Evolutionary conservation across 108 stramenopile genomes (phyloP).

Genomic region (Mediolabrus comicus): DNA sequence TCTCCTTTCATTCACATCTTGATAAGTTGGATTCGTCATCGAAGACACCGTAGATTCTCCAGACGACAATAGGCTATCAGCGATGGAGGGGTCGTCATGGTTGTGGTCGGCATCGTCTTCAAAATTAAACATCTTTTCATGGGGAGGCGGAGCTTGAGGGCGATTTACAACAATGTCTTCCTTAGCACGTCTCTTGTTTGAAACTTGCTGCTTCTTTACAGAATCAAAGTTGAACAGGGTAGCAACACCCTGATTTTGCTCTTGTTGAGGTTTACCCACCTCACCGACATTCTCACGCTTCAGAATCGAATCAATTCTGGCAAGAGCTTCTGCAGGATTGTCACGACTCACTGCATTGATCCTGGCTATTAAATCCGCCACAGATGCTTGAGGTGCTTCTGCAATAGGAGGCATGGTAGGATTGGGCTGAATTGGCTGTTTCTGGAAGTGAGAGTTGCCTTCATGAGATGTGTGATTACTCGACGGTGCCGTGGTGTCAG

Average conservation of each 20-base stretch:
- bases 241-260: not conserved
- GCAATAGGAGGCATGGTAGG: constrained; percentile 30
- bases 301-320: constrained; percentile 80
- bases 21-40: constrained; percentile 75
- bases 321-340: constrained; percentile 69
- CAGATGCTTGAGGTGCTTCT: constrained; percentile 23
- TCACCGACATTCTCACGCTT: constrained; percentile 44
- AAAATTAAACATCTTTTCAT: not conserved
- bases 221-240: not conserved
- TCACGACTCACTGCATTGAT: constrained; percentile 65
- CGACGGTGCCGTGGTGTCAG: constrained; percentile 25
- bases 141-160: not conserved
- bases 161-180: not conserved
- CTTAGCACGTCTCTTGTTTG: not conserved
- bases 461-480: not conserved
- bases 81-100: not conserved
- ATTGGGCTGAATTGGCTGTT: not conserved
- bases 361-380: constrained; percentile 57
- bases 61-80: constrained; percentile 35
- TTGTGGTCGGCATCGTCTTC: constrained; percentile 14
- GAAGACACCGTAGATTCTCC: constrained; percentile 70
- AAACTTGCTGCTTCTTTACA: not conserved
- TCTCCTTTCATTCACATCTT: not conserved
- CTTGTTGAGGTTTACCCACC: not conserved
- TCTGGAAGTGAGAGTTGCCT: not conserved